phyloP scores from a whole-genome alignment of 768 basidiomycete species.

The Macrolepiota albuminosa region DNA sequence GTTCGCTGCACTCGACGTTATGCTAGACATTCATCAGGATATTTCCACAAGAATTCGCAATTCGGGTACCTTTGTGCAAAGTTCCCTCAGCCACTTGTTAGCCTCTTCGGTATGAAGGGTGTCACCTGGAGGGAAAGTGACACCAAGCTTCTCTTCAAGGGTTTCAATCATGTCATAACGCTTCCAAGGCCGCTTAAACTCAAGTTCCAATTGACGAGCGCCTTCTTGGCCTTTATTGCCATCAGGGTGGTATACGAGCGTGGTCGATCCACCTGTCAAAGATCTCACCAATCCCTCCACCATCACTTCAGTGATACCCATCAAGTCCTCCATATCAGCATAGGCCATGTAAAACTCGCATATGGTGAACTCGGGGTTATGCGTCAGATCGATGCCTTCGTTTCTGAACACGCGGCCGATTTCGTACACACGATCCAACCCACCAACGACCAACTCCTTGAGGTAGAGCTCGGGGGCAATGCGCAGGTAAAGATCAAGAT shows the following conservation, averaged over 20 bases:
- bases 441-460: slow-evolving; percentile 96
- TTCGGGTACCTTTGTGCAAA: slow-evolving; percentile 72
- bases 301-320: slow-evolving; percentile 94
- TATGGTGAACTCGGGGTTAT: slow-evolving; percentile 99
- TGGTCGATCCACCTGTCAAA: slow-evolving; percentile 76
- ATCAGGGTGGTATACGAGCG: slow-evolving; percentile 85
- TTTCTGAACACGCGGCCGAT: slow-evolving; percentile 98
- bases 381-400: slow-evolving; percentile 97
- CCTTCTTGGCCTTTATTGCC: slow-evolving; percentile 77
- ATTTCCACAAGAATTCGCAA: neutral
- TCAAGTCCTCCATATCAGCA: slow-evolving; percentile 97
- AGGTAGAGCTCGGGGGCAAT: slow-evolving; percentile 97
- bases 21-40: slow-evolving; percentile 43
- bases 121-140: slow-evolving; percentile 91
- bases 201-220: slow-evolving; percentile 62
- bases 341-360: slow-evolving; percentile 99
- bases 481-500: slow-evolving; percentile 94
- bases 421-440: slow-evolving; percentile 96
- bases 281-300: slow-evolving; percentile 88
- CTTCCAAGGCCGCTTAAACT: slow-evolving; percentile 97
- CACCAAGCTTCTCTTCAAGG: slow-evolving; percentile 87
- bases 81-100: slow-evolving; percentile 81
- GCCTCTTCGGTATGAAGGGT: slow-evolving; percentile 83
- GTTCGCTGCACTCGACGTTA: slow-evolving; percentile 94
- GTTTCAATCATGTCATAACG: slow-evolving; percentile 97